phyloP scores from a whole-genome alignment of 2,329 filamentous ascomycete species.

The Diplodia sapinea region DNA sequence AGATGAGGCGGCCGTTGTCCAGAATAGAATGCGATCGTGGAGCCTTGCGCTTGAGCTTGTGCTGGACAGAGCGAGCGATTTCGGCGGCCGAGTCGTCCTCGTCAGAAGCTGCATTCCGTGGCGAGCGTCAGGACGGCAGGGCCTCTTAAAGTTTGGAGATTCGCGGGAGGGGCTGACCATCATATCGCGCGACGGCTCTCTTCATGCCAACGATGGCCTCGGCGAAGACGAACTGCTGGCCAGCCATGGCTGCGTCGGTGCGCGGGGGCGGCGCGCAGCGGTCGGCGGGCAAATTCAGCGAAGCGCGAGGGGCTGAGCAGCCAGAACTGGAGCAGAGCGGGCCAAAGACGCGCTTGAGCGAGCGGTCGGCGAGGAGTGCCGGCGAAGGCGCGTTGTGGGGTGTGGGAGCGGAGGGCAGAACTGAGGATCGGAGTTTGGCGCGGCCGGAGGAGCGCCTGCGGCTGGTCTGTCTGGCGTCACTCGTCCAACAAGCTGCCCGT shows the following conservation, averaged over 20 bases:
- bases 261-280: slow-evolving; percentile 11
- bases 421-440: slow-evolving; percentile 27
- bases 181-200: slow-evolving; percentile 35
- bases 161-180: slow-evolving; percentile 23
- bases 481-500: slow-evolving; percentile 1
- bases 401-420: slow-evolving; percentile 25
- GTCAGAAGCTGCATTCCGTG: slow-evolving; percentile 65
- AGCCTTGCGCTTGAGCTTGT: slow-evolving; percentile 78
- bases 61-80: slow-evolving; percentile 66
- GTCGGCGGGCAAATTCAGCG: background rate
- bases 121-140: slow-evolving; percentile 5
- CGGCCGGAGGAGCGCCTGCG: slow-evolving; percentile 13
- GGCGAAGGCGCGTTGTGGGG: slow-evolving; percentile 10
- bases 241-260: slow-evolving; percentile 41
- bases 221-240: slow-evolving; percentile 49
- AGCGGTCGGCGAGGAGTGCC: background rate
- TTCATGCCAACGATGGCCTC: slow-evolving; percentile 51
- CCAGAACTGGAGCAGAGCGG: background rate
- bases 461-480: slow-evolving; percentile 16
- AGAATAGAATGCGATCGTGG: slow-evolving; percentile 37
- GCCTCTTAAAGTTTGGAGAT: slow-evolving; percentile 51
- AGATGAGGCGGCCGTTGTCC: slow-evolving; percentile 65
- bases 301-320: background rate
- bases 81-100: slow-evolving; percentile 71
- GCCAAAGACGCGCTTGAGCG: slow-evolving; percentile 3